Evolutionary conservation across 164 flowering plant genomes (phyloP).

Genomic region (Sedum album): DNA sequence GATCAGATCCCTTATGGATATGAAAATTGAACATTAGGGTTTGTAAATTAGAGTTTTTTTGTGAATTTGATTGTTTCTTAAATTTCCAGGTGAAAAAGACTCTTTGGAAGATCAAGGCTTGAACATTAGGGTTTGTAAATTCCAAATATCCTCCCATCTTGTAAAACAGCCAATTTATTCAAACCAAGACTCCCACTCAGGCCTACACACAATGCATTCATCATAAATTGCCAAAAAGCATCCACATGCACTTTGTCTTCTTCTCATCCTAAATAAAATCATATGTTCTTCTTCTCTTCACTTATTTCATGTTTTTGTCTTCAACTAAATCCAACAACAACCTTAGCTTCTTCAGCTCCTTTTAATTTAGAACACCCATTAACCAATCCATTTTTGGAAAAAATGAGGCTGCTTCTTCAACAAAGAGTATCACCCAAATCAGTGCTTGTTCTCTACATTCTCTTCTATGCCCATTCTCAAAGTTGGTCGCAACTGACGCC

Average conservation of each 20-base stretch:
- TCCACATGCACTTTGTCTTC: slow-evolving; percentile 66
- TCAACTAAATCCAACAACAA: slow-evolving; percentile 12
- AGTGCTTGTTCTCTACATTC: slow-evolving; percentile 18
- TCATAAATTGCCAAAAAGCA: slow-evolving; percentile 35
- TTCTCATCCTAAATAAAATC: slow-evolving; percentile 19
- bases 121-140: too few relatives aligned
- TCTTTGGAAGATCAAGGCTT: too few relatives aligned
- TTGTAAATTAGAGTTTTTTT: too few relatives aligned
- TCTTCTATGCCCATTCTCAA: slow-evolving; percentile 15
- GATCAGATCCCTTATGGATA: too few relatives aligned
- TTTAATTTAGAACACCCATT: slow-evolving; percentile 1
- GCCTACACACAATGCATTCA: background rate
- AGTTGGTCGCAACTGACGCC: slow-evolving; percentile 9
- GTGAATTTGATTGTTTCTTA: too few relatives aligned
- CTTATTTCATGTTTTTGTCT: slow-evolving; percentile 16
- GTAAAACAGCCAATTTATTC: background rate
- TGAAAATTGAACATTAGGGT: too few relatives aligned
- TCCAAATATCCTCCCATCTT: too few relatives aligned
- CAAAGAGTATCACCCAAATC: slow-evolving; percentile 20
- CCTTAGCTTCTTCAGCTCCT: background rate
- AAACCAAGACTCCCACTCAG: background rate
- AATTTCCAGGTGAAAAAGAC: too few relatives aligned
- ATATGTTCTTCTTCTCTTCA: slow-evolving; percentile 10
- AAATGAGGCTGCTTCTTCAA: background rate
- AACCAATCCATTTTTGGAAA: slow-evolving; percentile 7